Percentiles rank a stretch among this genome's conserved stretches.
These are phyloP conservation scores for Panaeolus cyanescens DNA, from an alignment of 768 basidiomycete species.

Conservation along the genomic window DNA sequence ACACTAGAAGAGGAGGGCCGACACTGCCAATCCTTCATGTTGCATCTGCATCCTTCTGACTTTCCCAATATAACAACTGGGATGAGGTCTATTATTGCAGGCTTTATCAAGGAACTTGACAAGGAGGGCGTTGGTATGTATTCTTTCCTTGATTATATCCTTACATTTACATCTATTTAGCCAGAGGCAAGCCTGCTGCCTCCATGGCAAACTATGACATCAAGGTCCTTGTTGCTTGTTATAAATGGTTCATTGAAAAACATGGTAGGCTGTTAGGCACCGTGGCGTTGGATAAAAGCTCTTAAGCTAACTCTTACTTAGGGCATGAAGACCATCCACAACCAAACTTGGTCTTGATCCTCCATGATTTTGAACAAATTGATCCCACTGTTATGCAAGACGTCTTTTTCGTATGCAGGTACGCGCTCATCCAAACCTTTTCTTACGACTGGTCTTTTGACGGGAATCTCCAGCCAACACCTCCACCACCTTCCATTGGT, in stretches of 20 bases:
- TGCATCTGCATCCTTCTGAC: conserved; percentile 61
- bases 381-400: conserved; percentile 66
- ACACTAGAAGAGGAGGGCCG: conserved; percentile 14
- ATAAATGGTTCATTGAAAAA: conserved; percentile 38
- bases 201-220: conserved; percentile 68
- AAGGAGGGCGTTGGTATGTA: conserved; percentile 21
- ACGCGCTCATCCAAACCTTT: not conserved
- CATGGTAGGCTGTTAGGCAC: conserved; percentile 38
- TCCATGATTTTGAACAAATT: conserved; percentile 79
- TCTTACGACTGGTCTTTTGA: conserved; percentile 5
- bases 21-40: conserved; percentile 11
- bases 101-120: conserved; percentile 43
- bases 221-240: conserved; percentile 60
- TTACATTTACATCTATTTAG: conserved; percentile 21
- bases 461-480: conserved; percentile 43
- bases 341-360: conserved; percentile 53
- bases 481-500: conserved; percentile 58
- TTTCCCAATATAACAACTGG: conserved; percentile 50
- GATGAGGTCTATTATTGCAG: conserved; percentile 57
- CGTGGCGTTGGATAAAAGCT: not conserved
- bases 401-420: conserved; percentile 75
- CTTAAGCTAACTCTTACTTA: conserved; percentile 6
- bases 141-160: not conserved
- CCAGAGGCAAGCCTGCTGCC: conserved; percentile 47
- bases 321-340: conserved; percentile 8